Conservation (phyloP, 495 filamentous ascomycete genomes). For the Neurospora hispaniola region DNA sequence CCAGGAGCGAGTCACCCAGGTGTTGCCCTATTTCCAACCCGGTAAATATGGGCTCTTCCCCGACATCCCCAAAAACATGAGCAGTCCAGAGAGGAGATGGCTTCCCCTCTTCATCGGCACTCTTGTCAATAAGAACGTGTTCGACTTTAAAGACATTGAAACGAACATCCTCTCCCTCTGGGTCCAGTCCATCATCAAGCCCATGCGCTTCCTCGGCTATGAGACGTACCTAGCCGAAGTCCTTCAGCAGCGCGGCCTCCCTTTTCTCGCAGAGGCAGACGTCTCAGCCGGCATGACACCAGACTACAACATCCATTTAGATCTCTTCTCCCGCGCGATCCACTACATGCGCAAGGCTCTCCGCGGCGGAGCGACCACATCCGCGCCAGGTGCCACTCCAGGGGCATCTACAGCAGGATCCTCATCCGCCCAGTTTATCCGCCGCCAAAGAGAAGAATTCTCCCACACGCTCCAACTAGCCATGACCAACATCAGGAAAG, state of each 20-base stretch:
- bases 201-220: conserved; percentile 22
- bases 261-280: conserved; percentile 22
- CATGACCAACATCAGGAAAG: conserved; percentile 40
- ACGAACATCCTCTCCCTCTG: conserved; percentile 26
- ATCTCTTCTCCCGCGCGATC: conserved; percentile 28
- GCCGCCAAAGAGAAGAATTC: conserved; percentile 23
- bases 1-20: conserved; percentile 25
- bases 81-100: conserved; percentile 21
- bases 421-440: conserved; percentile 6
- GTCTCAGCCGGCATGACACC: conserved; percentile 19
- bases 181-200: conserved; percentile 30
- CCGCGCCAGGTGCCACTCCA: not conserved
- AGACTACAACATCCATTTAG: conserved; percentile 31
- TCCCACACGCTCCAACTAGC: conserved; percentile 23
- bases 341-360: conserved; percentile 33
- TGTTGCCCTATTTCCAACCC: conserved; percentile 28
- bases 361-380: conserved; percentile 3
- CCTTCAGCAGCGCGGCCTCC: conserved; percentile 22
- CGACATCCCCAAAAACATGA: conserved; percentile 19
- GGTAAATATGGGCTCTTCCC: conserved; percentile 31
- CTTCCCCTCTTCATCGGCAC: conserved; percentile 31
- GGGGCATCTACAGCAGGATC: not conserved
- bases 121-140: conserved; percentile 27
- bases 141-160: conserved; percentile 30
- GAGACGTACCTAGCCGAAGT: conserved; percentile 34